phyloP scores from a whole-genome alignment of 371 early-diverging fungal species.

The Umbelopsis sp. region DNA sequence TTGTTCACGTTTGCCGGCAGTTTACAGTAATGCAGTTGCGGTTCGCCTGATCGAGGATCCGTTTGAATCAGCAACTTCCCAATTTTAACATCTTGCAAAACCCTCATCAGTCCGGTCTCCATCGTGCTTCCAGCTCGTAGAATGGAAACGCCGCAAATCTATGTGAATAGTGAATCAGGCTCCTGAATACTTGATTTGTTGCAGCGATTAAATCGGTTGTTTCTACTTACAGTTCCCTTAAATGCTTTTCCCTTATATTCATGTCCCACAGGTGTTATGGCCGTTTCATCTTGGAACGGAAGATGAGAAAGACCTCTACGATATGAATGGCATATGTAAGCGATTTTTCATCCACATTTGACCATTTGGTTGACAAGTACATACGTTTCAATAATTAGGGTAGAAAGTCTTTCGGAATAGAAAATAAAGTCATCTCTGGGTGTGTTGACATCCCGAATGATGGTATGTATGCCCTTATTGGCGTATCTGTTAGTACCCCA shows the following conservation, averaged over 20 bases:
- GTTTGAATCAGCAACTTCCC: slow-evolving; percentile 92
- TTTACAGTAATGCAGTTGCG: slow-evolving; percentile 80
- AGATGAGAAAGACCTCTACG: slow-evolving; percentile 67
- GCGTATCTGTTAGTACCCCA: background rate
- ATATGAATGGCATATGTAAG: background rate
- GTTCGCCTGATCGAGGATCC: slow-evolving; percentile 80
- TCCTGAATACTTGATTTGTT: slow-evolving; percentile 2
- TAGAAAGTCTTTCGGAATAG: slow-evolving; percentile 84
- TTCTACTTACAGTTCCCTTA: slow-evolving; percentile 40
- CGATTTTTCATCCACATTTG: background rate
- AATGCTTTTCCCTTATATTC: slow-evolving; percentile 60
- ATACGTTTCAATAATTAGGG: slow-evolving; percentile 82
- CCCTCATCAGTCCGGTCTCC: slow-evolving; percentile 84
- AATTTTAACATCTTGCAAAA: slow-evolving; percentile 76
- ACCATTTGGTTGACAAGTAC: background rate
- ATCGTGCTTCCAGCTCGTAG: slow-evolving; percentile 89
- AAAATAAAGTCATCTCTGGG: slow-evolving; percentile 88
- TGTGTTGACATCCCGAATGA: slow-evolving; percentile 75
- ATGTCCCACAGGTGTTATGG: slow-evolving; percentile 69
- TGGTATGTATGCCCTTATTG: slow-evolving; percentile 78
- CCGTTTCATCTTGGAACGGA: slow-evolving; percentile 48
- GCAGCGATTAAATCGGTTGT: background rate
- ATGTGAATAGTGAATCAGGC: background rate
- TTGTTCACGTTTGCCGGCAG: slow-evolving; percentile 67
- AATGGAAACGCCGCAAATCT: slow-evolving; percentile 84